Base-by-base conservation (phyloP, 1,284 basidiomycete species). In the Macrocystidia cucumis region DNA sequence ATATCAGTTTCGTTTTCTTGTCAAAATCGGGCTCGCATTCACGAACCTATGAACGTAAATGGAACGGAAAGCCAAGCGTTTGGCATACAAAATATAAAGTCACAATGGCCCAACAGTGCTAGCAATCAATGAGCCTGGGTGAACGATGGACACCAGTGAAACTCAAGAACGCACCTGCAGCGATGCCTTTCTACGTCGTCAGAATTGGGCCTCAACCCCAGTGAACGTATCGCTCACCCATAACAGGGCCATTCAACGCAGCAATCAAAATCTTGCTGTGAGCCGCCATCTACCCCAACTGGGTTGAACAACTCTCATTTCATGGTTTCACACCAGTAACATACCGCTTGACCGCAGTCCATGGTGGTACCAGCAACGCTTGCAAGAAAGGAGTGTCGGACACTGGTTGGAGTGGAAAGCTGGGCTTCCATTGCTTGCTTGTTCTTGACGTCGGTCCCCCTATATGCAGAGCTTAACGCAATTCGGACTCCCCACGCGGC, bases 31-130 rank as follows among this genome's bases (percentile, higher is more conserved):
- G n/a, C n/a, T n/a, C n/a, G n/a, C n/a, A n/a, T n/a, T n/a, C n/a
- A 51, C 63, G 33, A 34, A 76, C 78, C 80, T n/a, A 84, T 47
- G 46, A 80, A 81, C 0, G 78, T 67, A 47, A 84, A 84, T 1
- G 78, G 80, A 1, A 74, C 62, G 18, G 71, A 70, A 8, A 84
- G 51, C 75, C 77, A 84, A 1, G 59, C 66, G 37, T 67, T 60
- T 1, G 76, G 74, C 41, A 82, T 53, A n/a, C 70, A 65, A 42
- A 81, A 84, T 17, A 84, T 78, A 48, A 84, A 81, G 48, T 85
- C 80, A 45, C 82, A 82, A 41, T 81, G 69, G 1, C 80, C 79
- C 16, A 84, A 56, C 45, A 81, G 73, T 1, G 79, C 80, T 82
- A 45, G 3, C 30, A n/a, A 51, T 62, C 14, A 9, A 6, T 25